These are phyloP conservation scores for Yamadazyma takamatsuzukensis DNA, from an alignment of 805 yeast species.

Conservation along the genomic window DNA sequence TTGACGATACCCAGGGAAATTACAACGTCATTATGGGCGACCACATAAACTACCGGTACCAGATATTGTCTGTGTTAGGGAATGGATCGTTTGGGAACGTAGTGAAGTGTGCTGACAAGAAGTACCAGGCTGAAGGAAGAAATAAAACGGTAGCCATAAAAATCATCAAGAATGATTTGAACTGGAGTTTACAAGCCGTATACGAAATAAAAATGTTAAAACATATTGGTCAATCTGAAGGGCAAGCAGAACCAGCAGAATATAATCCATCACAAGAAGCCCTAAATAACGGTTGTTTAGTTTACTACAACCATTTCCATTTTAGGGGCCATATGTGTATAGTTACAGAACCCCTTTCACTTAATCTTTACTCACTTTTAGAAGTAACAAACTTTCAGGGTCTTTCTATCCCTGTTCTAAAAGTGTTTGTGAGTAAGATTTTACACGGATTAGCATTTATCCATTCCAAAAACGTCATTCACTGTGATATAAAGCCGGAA, in stretches of 20 bases:
- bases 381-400: conserved; percentile 51
- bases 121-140: conserved; percentile 17
- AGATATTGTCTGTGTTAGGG: conserved; percentile 58
- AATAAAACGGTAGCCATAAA: conserved; percentile 66
- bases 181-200: conserved; percentile 74
- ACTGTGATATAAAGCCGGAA: conserved; percentile 86
- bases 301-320: conserved; percentile 65
- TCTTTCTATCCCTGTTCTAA: conserved; percentile 37
- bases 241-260: background rate
- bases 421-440: conserved; percentile 50
- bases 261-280: no score
- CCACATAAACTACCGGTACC: conserved; percentile 73
- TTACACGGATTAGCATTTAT: conserved; percentile 58
- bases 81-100: conserved; percentile 85
- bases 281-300: conserved; percentile 7
- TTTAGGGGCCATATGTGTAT: conserved; percentile 84
- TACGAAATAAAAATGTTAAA: conserved; percentile 70
- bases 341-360: conserved; percentile 65
- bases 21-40: conserved; percentile 55
- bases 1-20: conserved; percentile 67
- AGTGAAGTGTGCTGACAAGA: conserved; percentile 64
- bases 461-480: conserved; percentile 57
- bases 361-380: conserved; percentile 60
- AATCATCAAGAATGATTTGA: conserved; percentile 67
- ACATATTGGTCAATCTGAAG: conserved; percentile 28